Base-by-base conservation (phyloP, 441 rosid species). In the Croton laevigatus region DNA sequence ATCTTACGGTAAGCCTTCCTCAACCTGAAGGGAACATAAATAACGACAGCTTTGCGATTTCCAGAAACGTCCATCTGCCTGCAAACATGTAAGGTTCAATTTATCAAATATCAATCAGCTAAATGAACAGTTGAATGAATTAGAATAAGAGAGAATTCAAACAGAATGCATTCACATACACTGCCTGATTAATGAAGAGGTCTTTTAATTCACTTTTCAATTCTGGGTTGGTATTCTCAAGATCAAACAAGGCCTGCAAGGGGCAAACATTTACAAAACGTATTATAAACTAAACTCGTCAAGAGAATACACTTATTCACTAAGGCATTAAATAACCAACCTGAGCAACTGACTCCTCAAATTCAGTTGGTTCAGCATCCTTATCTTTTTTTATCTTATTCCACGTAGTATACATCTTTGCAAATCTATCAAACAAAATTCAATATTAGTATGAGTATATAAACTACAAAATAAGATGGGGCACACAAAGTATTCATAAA, bases 1-100 rank as follows among this genome's bases (percentile, higher is more conserved):
- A 91, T 82, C 91, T 91, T 91, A 49, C 93, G 91, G 79, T 79
- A 91, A 48, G 91, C 84, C 73, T 92, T 92, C 83, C 94, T 90
- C 88, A 92, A 71, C 76, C 97, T 88, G 81, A 80, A 91, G 8
- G 97, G 97, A 61, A 91, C 94, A 71, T 87, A 83, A 27, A 91
- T 80, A 65, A 91, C 97, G 83, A 90, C 80, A 57, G 97, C 96
- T 73, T 92, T 90, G 79, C 90, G 91, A 74, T 77, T 87, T 70
- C 96, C 96, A 64, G 94, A 59, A 80, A 90, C 79, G 68, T 92
- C 96, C 81, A 92, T 85, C 75, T 90, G 84, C 62, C 96, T 92
- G 82, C 68, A 76, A 27, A 27, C 14, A 22, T 17, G 48, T 38
- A 46, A 46, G 6, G 34, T 42, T n/a, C 38, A 60, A 63, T 59